Conservation (phyloP, 2,329 filamentous ascomycete species). For the Aspergillus udagawae region DNA sequence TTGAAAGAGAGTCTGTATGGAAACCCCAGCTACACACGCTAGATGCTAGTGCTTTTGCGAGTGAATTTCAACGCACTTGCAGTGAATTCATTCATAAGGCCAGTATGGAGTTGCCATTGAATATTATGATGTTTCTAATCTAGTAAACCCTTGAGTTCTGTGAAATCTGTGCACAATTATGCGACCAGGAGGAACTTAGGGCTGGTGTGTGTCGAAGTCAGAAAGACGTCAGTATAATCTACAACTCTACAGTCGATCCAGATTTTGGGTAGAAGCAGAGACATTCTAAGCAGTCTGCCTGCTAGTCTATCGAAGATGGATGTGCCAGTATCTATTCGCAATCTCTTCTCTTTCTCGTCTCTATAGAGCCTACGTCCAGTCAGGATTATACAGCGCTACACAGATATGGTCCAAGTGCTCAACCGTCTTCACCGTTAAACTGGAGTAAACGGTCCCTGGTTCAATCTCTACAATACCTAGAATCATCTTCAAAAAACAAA, state of each 20-base stretch:
- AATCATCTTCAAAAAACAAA: too few species aligned
- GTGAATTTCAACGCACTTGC: not conserved
- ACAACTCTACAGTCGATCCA: not conserved
- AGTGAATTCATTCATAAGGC: not conserved
- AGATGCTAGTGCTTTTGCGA: not conserved
- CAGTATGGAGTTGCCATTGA: not conserved
- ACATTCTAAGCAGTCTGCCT: not conserved
- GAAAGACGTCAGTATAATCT: not conserved
- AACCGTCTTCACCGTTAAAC: not conserved
- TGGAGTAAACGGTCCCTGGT: too few species aligned
- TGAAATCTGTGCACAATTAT: not conserved
- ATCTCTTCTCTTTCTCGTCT: not conserved
- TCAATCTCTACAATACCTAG: too few species aligned
- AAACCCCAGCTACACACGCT: not conserved
- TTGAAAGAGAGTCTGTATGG: not conserved
- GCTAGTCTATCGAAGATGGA: not conserved
- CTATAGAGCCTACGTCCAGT: not conserved
- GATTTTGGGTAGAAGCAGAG: too few species aligned
- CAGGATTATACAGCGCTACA: not conserved
- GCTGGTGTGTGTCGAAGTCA: not conserved
- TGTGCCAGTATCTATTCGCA: not conserved
- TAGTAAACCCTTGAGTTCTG: too few species aligned
- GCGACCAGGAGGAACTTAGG: not conserved
- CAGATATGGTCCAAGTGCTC: not conserved
- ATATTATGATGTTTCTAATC: too few species aligned